A percentile compares a stretch with the other conserved stretches of the same genome.
Evolutionary conservation across 2,329 filamentous ascomycete genomes (phyloP).

Genomic region (Apiospora sp.): DNA sequence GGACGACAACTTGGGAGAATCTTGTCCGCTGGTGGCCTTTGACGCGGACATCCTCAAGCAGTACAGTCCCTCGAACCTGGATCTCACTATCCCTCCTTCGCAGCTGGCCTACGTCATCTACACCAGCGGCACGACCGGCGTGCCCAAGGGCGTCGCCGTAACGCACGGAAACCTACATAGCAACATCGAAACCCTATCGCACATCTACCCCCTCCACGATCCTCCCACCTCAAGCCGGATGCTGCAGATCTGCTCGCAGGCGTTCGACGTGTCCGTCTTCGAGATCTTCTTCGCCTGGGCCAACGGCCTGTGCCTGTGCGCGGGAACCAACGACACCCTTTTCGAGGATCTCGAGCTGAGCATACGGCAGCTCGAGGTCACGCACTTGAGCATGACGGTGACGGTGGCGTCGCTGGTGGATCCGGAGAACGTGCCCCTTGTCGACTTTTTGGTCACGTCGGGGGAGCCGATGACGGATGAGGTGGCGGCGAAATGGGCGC

Average conservation of each 20-base stretch:
- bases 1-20: too few species aligned
- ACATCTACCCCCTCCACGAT: slow-evolving; percentile 69
- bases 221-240: slow-evolving; percentile 59
- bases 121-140: slow-evolving; percentile 83
- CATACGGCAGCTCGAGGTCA: slow-evolving; percentile 70
- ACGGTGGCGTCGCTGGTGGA: slow-evolving; percentile 82
- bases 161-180: slow-evolving; percentile 79
- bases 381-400: slow-evolving; percentile 85
- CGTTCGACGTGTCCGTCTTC: slow-evolving; percentile 88
- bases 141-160: slow-evolving; percentile 81
- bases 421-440: slow-evolving; percentile 71
- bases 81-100: slow-evolving; percentile 49
- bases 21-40: slow-evolving; percentile 50
- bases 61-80: slow-evolving; percentile 48
- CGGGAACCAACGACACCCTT: slow-evolving; percentile 75
- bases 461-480: slow-evolving; percentile 81
- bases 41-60: slow-evolving; percentile 37
- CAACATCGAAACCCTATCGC: slow-evolving; percentile 73
- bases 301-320: slow-evolving; percentile 79
- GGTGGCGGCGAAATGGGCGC: slow-evolving; percentile 74
- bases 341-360: slow-evolving; percentile 75
- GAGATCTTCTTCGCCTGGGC: slow-evolving; percentile 90
- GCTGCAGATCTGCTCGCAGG: slow-evolving; percentile 83
- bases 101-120: slow-evolving; percentile 80
- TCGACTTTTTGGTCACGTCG: slow-evolving; percentile 80